Conservation (phyloP, 305 asterid species). For the Rubia occidens region DNA sequence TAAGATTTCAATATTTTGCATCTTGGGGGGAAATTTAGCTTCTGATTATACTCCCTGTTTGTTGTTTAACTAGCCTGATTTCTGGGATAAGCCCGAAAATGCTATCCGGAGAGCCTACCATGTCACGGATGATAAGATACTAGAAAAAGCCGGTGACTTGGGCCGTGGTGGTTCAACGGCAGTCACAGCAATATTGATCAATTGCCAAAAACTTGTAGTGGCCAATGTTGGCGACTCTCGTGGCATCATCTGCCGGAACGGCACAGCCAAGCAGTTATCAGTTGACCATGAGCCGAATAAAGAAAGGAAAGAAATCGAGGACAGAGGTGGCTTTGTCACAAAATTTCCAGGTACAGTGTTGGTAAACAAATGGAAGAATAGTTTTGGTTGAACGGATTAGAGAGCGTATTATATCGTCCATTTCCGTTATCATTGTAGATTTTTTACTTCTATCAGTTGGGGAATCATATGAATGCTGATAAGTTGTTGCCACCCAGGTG, state of each 20-base stretch:
- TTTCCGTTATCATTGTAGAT: background rate
- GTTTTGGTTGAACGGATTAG: background rate
- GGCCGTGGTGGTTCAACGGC: slow-evolving; percentile 96
- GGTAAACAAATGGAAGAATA: background rate
- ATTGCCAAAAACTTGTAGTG: slow-evolving; percentile 63
- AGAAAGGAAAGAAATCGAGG: slow-evolving; percentile 63
- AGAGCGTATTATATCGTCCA: background rate
- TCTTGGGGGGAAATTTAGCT: background rate
- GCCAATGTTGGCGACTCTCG: slow-evolving; percentile 95
- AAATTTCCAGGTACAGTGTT: slow-evolving; percentile 55
- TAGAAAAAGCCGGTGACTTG: slow-evolving; percentile 58
- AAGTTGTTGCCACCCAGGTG: slow-evolving; percentile 40
- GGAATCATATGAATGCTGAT: background rate
- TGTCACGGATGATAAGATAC: slow-evolving; percentile 49
- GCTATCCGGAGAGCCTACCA: slow-evolving; percentile 73
- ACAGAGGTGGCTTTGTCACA: slow-evolving; percentile 73
- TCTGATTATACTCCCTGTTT: background rate
- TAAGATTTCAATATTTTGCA: background rate
- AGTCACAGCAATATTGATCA: slow-evolving; percentile 75
- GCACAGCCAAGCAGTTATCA: slow-evolving; percentile 73
- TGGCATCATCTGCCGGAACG: slow-evolving; percentile 70
- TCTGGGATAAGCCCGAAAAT: slow-evolving; percentile 62
- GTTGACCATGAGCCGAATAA: slow-evolving; percentile 79
- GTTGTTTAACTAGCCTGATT: slow-evolving; percentile 47
- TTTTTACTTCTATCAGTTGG: background rate